phyloP scores from a whole-genome alignment of 1,284 basidiomycete genomes.

The Hemileia vastatrix region DNA sequence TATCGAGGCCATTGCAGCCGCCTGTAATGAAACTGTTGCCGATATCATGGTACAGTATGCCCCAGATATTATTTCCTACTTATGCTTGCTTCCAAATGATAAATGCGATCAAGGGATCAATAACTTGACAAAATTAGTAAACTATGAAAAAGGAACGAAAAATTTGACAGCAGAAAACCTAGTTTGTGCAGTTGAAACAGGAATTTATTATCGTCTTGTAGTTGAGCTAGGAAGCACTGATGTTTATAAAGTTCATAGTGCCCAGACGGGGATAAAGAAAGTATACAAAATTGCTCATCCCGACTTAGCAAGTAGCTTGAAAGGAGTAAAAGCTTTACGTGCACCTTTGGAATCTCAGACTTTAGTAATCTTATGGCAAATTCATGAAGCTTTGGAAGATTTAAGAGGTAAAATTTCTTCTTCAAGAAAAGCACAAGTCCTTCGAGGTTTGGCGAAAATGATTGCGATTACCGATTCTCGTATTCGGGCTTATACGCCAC shows the following conservation, averaged over 20 bases:
- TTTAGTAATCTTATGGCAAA: slow-evolving; percentile 15
- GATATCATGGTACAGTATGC: slow-evolving; percentile 5
- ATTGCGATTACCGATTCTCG: slow-evolving; percentile 15
- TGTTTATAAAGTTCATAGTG: not conserved
- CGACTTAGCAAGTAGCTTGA: not conserved
- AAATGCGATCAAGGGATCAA: not conserved
- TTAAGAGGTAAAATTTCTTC: slow-evolving; percentile 18
- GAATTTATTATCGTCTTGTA: slow-evolving; percentile 17
- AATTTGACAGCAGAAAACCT: not conserved
- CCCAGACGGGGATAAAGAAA: slow-evolving; percentile 6
- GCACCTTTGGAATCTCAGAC: slow-evolving; percentile 7
- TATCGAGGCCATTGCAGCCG: slow-evolving; percentile 8
- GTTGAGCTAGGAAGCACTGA: slow-evolving; percentile 4
- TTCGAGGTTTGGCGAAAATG: slow-evolving; percentile 16
- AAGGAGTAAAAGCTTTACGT: slow-evolving; percentile 12
- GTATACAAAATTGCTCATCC: slow-evolving; percentile 3
- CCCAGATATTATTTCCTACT: slow-evolving; percentile 5
- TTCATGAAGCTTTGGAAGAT: slow-evolving; percentile 20
- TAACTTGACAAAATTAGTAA: too few species aligned
- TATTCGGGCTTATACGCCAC: slow-evolving; percentile 22
- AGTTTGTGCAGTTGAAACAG: not conserved
- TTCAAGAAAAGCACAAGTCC: slow-evolving; percentile 10
- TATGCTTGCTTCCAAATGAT: slow-evolving; percentile 6
- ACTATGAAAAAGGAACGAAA: slow-evolving; percentile 3
- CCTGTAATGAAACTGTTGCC: slow-evolving; percentile 9